Percentiles rank a stretch among this genome's conserved stretches.
Conservation (phyloP, 345 rosid genomes). For the Punica granatum region DNA sequence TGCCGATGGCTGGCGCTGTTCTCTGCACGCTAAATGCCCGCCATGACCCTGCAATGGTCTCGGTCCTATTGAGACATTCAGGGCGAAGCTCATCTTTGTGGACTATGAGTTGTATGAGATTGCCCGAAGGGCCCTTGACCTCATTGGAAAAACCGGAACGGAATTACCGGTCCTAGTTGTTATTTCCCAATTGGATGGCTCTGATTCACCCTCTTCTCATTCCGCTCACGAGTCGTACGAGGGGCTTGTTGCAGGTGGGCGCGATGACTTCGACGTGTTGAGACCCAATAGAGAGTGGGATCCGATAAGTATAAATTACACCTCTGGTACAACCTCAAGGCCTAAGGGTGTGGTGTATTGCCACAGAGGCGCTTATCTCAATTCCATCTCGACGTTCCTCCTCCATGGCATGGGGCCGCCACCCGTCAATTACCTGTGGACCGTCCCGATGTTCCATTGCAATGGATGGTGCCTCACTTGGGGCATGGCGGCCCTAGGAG, state of each 20-base stretch:
- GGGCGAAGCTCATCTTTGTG: slow-evolving; percentile 50
- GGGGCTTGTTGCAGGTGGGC: slow-evolving; percentile 37
- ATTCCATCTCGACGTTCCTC: slow-evolving; percentile 50
- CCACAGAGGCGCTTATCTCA: slow-evolving; percentile 85
- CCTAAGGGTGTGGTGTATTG: slow-evolving; percentile 87
- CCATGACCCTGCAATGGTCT: slow-evolving; percentile 43
- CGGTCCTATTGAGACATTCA: slow-evolving; percentile 45
- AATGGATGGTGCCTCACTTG: slow-evolving; percentile 86
- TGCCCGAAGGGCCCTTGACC: slow-evolving; percentile 49
- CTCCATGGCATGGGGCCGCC: slow-evolving; percentile 46
- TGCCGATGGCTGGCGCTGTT: slow-evolving; percentile 73
- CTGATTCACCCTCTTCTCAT: not conserved
- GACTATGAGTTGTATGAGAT: slow-evolving; percentile 45
- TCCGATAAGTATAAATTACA: slow-evolving; percentile 71
- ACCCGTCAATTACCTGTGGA: slow-evolving; percentile 68
- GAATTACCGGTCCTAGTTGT: slow-evolving; percentile 36
- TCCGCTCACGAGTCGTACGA: slow-evolving; percentile 32
- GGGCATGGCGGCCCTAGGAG: slow-evolving; percentile 90
- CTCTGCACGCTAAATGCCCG: slow-evolving; percentile 69
- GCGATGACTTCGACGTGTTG: slow-evolving; percentile 26
- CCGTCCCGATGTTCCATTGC: slow-evolving; percentile 93
- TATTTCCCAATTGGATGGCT: slow-evolving; percentile 31
- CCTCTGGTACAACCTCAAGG: slow-evolving; percentile 79
- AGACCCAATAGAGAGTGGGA: slow-evolving; percentile 65
- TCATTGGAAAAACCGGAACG: slow-evolving; percentile 23